These are phyloP conservation scores for Talaromyces adpressus DNA, from an alignment of 495 filamentous ascomycete species.

Conservation along the genomic window DNA sequence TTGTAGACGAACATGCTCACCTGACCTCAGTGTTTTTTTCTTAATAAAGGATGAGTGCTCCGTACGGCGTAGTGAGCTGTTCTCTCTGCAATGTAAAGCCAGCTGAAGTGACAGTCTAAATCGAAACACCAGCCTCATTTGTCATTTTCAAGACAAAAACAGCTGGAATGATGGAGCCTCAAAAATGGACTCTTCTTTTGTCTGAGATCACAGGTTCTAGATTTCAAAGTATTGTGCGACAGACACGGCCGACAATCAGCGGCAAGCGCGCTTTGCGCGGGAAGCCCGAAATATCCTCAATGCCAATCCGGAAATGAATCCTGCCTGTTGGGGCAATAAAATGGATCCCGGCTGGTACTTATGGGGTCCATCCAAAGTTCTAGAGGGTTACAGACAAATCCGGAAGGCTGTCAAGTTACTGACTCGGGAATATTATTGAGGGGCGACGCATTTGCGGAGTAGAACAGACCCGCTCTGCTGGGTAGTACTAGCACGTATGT, in stretches of 20 bases:
- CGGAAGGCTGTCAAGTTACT: constrained; percentile 3
- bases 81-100: neutral
- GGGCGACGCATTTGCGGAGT: constrained; percentile 6
- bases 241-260: constrained; percentile 12
- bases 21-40: neutral
- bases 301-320: neutral
- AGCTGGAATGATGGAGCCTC: neutral
- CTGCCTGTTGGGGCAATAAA: neutral
- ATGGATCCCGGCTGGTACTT: neutral
- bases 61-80: neutral
- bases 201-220: neutral
- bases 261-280: constrained; percentile 42
- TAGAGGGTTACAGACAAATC: neutral
- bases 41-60: neutral
- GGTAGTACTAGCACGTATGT: neutral
- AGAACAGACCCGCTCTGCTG: constrained; percentile 7
- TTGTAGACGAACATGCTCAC: constrained; percentile 1
- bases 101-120: neutral
- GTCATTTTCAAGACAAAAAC: neutral
- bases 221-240: neutral
- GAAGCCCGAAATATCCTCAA: constrained; percentile 21
- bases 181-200: neutral
- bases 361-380: neutral
- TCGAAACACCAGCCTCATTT: neutral
- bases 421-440: neutral